Base-by-base conservation (phyloP, 192 early-diverging fungal species). In the Radiomyces spectabilis region DNA sequence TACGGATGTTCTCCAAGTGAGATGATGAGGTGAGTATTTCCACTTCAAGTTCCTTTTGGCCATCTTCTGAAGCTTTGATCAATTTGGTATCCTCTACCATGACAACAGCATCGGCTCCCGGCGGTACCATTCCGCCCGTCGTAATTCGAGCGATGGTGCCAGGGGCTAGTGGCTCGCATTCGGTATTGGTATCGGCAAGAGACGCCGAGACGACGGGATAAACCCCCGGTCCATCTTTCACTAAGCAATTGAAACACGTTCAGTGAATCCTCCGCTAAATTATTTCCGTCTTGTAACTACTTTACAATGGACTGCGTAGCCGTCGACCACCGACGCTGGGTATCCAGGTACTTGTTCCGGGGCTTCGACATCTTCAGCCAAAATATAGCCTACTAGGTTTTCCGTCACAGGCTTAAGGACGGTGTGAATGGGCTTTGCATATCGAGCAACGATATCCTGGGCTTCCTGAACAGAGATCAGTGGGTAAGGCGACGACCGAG, bases 41-140 rank as follows among this genome's bases (percentile, higher is more conserved):
- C 22, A 68, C 58, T 50, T 65, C 30, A 19, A 74, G 62, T 59
- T 92, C 86, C 22, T 75, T 74, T 2, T 68, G 62, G 10, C 77
- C 81, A 39, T 84, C 81, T 27, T 57, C 67, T 1, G 73, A 76
- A 0, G 69, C 56, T 33, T 63, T 60, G n/a, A 85, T 56, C 5
- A 98, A 68, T 41, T 68, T 57, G 1, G 95, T 96, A 50, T 96
- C 85, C 60, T 98, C 95, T 15, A 96, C 86, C 95, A 98, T 98
- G 12, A 96, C 85, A n/a, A 98, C 87, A 8, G 92, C 92, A 31
- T 80, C 81, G 0, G 95, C 90, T 5, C 88, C 88, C 2, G 61
- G 65, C 1, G 93, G 94, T 4, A 98, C 53, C 26, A 87, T 79
- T 0, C 89, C 95, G 10, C 95, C 95, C 0, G 95, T 96, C 6